Evolutionary conservation across 108 stramenopile species (phyloP).

Genomic region (Stephanodiscus triporus): DNA sequence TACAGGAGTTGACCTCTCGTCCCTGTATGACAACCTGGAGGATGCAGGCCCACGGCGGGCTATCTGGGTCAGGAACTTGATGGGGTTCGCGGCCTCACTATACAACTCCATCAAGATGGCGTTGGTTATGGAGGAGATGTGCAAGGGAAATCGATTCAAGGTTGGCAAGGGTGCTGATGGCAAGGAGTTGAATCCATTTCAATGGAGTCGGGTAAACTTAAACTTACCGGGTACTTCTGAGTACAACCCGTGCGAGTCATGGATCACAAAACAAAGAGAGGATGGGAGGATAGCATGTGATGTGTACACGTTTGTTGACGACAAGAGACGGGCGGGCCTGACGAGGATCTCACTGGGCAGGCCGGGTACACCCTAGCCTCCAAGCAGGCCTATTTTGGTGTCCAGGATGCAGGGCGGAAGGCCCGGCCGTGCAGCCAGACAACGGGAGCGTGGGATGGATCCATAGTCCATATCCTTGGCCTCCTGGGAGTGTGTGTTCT

Average conservation of each 20-base stretch:
- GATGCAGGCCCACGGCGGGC: constrained; percentile 5
- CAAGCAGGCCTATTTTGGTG: constrained; percentile 26
- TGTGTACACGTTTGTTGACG: constrained; percentile 44
- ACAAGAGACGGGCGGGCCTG: constrained; percentile 22
- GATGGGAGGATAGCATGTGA: constrained; percentile 45
- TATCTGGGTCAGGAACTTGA: constrained; percentile 36
- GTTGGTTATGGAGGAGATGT: constrained; percentile 27
- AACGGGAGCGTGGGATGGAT: neutral
- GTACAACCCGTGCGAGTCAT: constrained; percentile 43
- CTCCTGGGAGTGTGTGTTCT: neutral
- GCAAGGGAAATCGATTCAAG: constrained; percentile 21
- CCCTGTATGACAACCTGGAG: neutral
- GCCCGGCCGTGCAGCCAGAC: neutral
- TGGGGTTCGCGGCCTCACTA: constrained; percentile 52
- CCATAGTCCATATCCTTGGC: neutral
- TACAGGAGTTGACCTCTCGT: constrained; percentile 47
- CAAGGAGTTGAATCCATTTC: constrained; percentile 41
- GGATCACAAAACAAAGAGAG: constrained; percentile 37
- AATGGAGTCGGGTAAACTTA: constrained; percentile 34
- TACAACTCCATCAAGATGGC: constrained; percentile 27
- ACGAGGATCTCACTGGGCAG: constrained; percentile 10
- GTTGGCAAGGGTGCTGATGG: neutral
- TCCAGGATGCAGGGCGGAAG: neutral
- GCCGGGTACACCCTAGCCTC: constrained; percentile 8
- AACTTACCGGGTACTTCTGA: constrained; percentile 50